A percentile compares a stretch with the other conserved stretches of the same genome.
Conservation (phyloP, 345 rosid species). For the Pseudoturritis turrita region DNA sequence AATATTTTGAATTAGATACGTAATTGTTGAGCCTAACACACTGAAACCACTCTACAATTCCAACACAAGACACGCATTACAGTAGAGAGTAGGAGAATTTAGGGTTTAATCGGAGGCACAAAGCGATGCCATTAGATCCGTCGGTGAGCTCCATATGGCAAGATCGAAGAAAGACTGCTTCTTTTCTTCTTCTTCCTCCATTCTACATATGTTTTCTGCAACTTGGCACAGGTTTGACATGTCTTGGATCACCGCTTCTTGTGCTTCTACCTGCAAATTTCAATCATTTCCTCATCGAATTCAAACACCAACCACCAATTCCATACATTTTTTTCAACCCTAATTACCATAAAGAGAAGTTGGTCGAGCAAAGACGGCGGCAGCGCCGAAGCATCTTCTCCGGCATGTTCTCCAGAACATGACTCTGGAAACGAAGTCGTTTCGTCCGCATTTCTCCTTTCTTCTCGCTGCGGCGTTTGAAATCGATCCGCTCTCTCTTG, state of each 20-base stretch:
- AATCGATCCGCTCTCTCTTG: conserved; percentile 38
- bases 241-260: conserved; percentile 49
- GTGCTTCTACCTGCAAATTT: conserved; percentile 54
- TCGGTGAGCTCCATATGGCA: conserved; percentile 74
- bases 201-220: conserved; percentile 54
- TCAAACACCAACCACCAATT: no score
- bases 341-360: conserved; percentile 61
- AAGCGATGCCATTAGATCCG: conserved; percentile 59
- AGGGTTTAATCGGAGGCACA: conserved; percentile 32
- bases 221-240: conserved; percentile 57
- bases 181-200: conserved; percentile 45
- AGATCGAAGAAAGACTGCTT: conserved; percentile 47
- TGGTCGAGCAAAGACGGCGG: conserved; percentile 38
- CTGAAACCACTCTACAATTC: not conserved
- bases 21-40: not conserved
- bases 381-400: conserved; percentile 11
- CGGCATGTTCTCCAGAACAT: not conserved
- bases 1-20: not conserved
- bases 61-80: conserved; percentile 8
- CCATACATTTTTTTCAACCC: no score
- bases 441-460: conserved; percentile 8
- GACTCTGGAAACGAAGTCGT: conserved; percentile 14
- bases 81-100: not conserved
- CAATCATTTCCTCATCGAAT: not conserved
- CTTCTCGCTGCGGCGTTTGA: conserved; percentile 19